Percentiles rank a stretch among this genome's conserved stretches.
These are phyloP conservation scores for Penicillium parvum DNA, from an alignment of 495 filamentous ascomycete genomes.

Conservation along the genomic window DNA sequence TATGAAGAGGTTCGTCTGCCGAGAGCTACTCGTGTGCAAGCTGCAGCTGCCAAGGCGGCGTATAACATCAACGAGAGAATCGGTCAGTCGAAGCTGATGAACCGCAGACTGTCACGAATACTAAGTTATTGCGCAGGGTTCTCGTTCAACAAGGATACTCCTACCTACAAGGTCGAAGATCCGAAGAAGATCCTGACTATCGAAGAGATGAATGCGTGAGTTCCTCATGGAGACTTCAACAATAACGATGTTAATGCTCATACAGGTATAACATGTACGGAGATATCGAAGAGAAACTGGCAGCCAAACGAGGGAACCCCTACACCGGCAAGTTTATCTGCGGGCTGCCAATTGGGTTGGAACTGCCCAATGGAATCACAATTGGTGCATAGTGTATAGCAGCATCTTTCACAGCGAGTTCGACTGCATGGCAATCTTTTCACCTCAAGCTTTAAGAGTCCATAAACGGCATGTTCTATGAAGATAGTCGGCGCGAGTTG, in stretches of 20 bases:
- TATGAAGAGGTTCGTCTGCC: slow-evolving; percentile 46
- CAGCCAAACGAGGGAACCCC: slow-evolving; percentile 14
- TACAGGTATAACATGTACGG: slow-evolving; percentile 46
- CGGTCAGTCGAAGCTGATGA: slow-evolving; percentile 27
- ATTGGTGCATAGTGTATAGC: slow-evolving; percentile 19
- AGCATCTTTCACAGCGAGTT: neutral
- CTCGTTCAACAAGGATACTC: slow-evolving; percentile 39
- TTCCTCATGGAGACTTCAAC: neutral
- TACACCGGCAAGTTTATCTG: slow-evolving; percentile 27
- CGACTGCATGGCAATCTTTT: too few species aligned
- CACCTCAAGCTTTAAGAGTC: too few species aligned
- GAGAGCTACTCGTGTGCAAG: slow-evolving; percentile 41
- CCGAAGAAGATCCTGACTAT: slow-evolving; percentile 47
- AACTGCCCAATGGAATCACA: slow-evolving; percentile 34
- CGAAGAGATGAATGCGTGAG: slow-evolving; percentile 51
- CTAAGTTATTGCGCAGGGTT: slow-evolving; percentile 29
- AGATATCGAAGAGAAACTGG: slow-evolving; percentile 40
- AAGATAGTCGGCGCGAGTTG: too few species aligned
- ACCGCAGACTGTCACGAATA: neutral
- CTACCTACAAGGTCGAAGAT: slow-evolving; percentile 44
- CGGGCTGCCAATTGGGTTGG: slow-evolving; percentile 37
- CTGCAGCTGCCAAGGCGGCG: slow-evolving; percentile 41
- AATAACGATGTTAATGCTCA: slow-evolving; percentile 4
- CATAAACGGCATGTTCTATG: too few species aligned
- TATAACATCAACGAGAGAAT: slow-evolving; percentile 50